Evolutionary conservation across 2,329 filamentous ascomycete species (phyloP), one percentile per base, ranked within the genome.

Genomic region (Remersonia thermophila): DNA sequence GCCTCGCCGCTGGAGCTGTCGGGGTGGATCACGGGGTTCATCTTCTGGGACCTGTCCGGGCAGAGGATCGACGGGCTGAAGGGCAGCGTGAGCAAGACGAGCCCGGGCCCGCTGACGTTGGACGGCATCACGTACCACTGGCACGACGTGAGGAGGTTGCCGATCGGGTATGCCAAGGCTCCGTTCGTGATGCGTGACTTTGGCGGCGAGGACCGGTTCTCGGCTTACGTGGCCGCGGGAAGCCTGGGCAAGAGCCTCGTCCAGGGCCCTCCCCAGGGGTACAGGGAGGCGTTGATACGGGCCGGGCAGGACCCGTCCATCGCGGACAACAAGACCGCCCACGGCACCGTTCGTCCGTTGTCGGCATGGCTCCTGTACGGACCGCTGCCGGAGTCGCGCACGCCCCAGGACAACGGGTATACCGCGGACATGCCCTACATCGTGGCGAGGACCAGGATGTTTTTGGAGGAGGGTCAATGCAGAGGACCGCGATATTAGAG

Each of bases 21-120:
- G 0, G 67, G 68, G 4, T 71, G 66, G 66, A 57, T 69, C 35
- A 62, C 62, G 1, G 63, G 59, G 0, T 68, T 71, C 41, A 52
- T 61, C 43, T 63, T 62, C 43, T 71, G 65, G 62, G 45, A 51
- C 12, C 47, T 44, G 1, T 39, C 57, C 12, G 67, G 66, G 0
- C 20, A 38, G 16, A 40, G 39, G 3, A 46, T 49, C n/a, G 33
- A 36, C 8, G 38, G 13, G 5, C 7, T 16, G 4, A 12, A 30
- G 35, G 49, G 26, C 36, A 49, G 7, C 36, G 30, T 52, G 11
- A 32, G 36, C 13, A 37, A 43, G 2, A 9, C 9, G 20, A n/a
- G n/a, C n/a, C 9, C 20, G 20, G 9, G 20, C 20, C 5, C 5
- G 5, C 20, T 23, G 20, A 23, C 5, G 5, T 9, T 23, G 20